A percentile compares a stretch with the other conserved stretches of the same genome.
These are phyloP conservation scores for Pyrus betulifolia DNA, from an alignment of 306 rosid species.

Conservation along the genomic window DNA sequence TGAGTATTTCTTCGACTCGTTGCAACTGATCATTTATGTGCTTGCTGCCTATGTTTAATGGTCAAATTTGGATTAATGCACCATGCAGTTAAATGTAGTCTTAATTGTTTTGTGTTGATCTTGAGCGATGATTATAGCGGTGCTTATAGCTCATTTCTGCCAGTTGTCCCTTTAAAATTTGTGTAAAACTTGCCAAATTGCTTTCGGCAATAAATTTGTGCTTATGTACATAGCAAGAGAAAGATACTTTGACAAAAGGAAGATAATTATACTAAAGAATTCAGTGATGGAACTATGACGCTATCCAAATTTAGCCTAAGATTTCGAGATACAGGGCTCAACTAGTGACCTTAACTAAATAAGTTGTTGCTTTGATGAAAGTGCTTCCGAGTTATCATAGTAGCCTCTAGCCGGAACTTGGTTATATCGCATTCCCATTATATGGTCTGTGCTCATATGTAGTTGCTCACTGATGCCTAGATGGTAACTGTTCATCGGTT, in stretches of 20 bases:
- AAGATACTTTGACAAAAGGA: background rate
- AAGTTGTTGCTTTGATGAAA: background rate
- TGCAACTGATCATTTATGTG: background rate
- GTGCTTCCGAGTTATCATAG: background rate
- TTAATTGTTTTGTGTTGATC: background rate
- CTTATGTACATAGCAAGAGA: background rate
- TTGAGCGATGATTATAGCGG: background rate
- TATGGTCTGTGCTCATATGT: background rate
- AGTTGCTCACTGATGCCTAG: background rate
- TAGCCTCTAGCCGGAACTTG: background rate
- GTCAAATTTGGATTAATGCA: background rate
- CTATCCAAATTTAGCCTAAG: background rate
- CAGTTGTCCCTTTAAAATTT: background rate
- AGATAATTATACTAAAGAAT: background rate
- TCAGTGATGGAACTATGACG: background rate
- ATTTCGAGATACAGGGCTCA: background rate
- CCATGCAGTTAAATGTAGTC: background rate
- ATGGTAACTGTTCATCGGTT: background rate
- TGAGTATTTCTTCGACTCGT: slow-evolving; percentile 27
- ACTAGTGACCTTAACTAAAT: background rate
- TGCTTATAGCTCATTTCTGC: background rate
- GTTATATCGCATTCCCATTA: background rate
- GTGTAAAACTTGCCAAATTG: background rate
- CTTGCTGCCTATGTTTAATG: background rate
- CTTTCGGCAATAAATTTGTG: background rate